A percentile compares a stretch with the other conserved stretches of the same genome.
Evolutionary conservation across 371 early-diverging fungal genomes (phyloP).

Genomic region (Batrachochytrium dendrobatidis): DNA sequence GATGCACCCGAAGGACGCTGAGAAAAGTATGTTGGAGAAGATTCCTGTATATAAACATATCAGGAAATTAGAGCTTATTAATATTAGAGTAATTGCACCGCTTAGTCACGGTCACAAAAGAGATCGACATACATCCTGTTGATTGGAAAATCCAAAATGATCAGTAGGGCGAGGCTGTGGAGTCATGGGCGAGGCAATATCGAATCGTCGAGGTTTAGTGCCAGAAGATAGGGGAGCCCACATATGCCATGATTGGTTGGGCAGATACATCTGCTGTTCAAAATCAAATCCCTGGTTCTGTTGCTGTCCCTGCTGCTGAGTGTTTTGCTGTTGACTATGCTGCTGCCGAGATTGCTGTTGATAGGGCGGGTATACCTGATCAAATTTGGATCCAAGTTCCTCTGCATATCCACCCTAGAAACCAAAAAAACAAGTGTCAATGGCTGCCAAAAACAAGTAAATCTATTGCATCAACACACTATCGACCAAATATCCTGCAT

Average conservation of each 20-base stretch:
- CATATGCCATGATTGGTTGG: conserved; percentile 41
- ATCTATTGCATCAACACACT: not conserved
- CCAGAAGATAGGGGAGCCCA: conserved; percentile 32
- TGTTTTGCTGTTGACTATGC: not conserved
- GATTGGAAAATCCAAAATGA: conserved; percentile 2
- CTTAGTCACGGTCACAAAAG: not conserved
- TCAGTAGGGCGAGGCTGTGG: conserved; percentile 1
- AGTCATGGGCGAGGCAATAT: not conserved
- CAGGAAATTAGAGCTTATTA: no score
- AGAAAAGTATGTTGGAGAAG: not conserved
- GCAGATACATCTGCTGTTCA: conserved; percentile 36
- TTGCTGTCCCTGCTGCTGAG: not conserved
- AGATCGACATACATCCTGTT: conserved; percentile 19
- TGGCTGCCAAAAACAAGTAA: not conserved
- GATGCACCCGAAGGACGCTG: conserved; percentile 5
- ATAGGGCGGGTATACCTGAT: conserved; percentile 46
- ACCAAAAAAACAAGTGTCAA: not conserved
- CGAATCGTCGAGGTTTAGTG: conserved; percentile 13
- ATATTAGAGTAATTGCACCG: not conserved
- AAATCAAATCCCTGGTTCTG: no score
- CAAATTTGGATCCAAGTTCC: conserved; percentile 21
- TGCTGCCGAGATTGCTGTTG: conserved; percentile 17
- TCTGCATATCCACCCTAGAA: conserved; percentile 9
- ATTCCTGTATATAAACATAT: not conserved
- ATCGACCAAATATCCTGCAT: no score